Conservation (phyloP, 2,329 filamentous ascomycete genomes). For the Ilyonectria sp. region DNA sequence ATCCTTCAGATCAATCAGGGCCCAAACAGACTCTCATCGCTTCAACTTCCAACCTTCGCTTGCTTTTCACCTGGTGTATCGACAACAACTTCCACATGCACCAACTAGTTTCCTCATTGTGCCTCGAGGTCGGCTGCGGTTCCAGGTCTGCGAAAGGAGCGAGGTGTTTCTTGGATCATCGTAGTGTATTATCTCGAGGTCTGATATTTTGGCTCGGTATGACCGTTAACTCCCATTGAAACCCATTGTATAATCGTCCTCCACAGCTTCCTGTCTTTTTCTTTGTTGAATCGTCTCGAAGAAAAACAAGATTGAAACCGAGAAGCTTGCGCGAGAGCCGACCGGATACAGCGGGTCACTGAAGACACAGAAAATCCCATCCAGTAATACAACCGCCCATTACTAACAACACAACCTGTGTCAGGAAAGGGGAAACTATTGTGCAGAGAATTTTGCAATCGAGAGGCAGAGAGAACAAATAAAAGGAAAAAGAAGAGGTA, state of each 20-base stretch:
- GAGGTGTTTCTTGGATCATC: conserved; percentile 50
- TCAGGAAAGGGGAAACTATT: conserved; percentile 51
- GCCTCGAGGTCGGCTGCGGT: neutral
- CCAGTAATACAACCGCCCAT: conserved; percentile 56
- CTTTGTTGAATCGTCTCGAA: conserved; percentile 38
- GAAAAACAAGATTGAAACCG: conserved; percentile 36
- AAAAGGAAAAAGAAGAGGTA: conserved; percentile 51
- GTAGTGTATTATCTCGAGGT: conserved; percentile 57
- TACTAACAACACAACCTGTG: conserved; percentile 50
- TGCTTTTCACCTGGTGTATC: conserved; percentile 1
- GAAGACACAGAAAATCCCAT: conserved; percentile 52
- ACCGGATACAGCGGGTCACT: conserved; percentile 47
- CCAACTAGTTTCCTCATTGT: neutral
- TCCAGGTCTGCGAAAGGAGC: conserved; percentile 9
- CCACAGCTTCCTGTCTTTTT: conserved; percentile 41
- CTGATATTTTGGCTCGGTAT: conserved; percentile 53
- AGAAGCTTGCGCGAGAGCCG: conserved; percentile 34
- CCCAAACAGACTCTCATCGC: neutral
- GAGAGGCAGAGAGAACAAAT: conserved; percentile 44
- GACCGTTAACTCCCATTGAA: conserved; percentile 50
- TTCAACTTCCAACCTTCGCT: conserved; percentile 6
- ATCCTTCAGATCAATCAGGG: neutral
- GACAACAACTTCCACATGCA: conserved; percentile 2
- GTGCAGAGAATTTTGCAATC: conserved; percentile 54
- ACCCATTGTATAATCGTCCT: conserved; percentile 41